These are phyloP conservation scores for Taphrina confusa DNA, from an alignment of 1,139 yeast genomes.

Conservation along the genomic window DNA sequence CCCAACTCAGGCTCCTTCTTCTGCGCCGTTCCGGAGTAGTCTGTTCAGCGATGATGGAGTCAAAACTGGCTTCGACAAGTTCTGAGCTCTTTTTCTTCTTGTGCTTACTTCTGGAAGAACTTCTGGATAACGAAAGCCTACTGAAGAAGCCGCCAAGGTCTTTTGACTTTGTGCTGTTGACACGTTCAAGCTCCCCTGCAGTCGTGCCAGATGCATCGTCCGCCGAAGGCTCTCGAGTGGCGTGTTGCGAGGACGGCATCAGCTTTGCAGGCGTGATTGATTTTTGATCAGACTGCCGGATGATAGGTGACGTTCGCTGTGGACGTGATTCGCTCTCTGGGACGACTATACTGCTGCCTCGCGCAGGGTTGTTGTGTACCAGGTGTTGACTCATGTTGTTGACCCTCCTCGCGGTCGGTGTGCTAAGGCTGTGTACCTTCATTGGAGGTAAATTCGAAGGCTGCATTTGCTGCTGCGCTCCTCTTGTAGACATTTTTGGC, in stretches of 20 bases:
- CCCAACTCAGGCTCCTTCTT: conserved; percentile 4
- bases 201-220: background rate
- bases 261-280: too few species aligned
- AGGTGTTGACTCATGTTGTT: conserved; percentile 21
- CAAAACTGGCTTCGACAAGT: background rate
- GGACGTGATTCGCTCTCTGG: too few species aligned
- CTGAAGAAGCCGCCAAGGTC: conserved; percentile 13
- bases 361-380: too few species aligned
- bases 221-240: background rate
- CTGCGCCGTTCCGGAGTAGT: conserved; percentile 17
- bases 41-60: background rate
- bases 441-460: conserved; percentile 22
- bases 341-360: too few species aligned
- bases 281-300: too few species aligned
- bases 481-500: background rate
- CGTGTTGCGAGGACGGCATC: too few species aligned
- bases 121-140: conserved; percentile 19
- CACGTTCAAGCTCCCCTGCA: conserved; percentile 1
- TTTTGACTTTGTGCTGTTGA: background rate
- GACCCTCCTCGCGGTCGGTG: conserved; percentile 25
- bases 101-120: conserved; percentile 2
- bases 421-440: conserved; percentile 11
- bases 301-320: too few species aligned
- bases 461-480: conserved; percentile 10
- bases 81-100: conserved; percentile 13